A percentile compares a stretch with the other conserved stretches of the same genome.
Evolutionary conservation across 2,329 filamentous ascomycete genomes (phyloP).

Genomic region (Paraphaeosphaeria minitans): DNA sequence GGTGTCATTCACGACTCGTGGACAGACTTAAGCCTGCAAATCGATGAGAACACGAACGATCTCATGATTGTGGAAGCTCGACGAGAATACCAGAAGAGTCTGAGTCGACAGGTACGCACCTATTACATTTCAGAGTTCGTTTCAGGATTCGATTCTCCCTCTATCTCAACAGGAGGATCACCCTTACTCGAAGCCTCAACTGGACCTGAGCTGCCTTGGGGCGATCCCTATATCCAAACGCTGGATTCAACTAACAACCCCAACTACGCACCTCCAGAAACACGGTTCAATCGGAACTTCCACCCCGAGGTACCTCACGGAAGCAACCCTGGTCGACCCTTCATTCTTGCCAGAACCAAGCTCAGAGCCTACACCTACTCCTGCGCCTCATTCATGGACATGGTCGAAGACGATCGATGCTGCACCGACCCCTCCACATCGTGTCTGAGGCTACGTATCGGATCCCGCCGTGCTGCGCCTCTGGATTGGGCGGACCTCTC

Average conservation of each 20-base stretch:
- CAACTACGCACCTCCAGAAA: conserved; percentile 44
- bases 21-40: conserved; percentile 68
- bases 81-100: conserved; percentile 66
- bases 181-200: conserved; percentile 10
- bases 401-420: conserved; percentile 59
- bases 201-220: conserved; percentile 27
- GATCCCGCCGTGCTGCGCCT: conserved; percentile 50
- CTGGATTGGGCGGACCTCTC: conserved; percentile 12
- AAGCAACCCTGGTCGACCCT: conserved; percentile 47
- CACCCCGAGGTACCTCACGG: conserved; percentile 57
- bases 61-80: conserved; percentile 70
- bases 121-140: conserved; percentile 67
- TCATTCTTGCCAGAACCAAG: conserved; percentile 60
- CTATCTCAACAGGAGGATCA: conserved; percentile 11
- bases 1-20: conserved; percentile 76
- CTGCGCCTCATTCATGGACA: conserved; percentile 62
- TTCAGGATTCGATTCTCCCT: conserved; percentile 30
- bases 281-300: conserved; percentile 51
- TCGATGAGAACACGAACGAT: conserved; percentile 63
- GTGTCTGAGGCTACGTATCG: conserved; percentile 58
- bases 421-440: conserved; percentile 37
- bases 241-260: conserved; percentile 43
- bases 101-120: conserved; percentile 64
- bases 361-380: conserved; percentile 61
- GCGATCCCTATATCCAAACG: conserved; percentile 34